Percentiles rank a stretch among this genome's conserved stretches.
These are phyloP conservation scores for Cynanchum wilfordii DNA, from an alignment of 257 asterid genomes.

Conservation along the genomic window DNA sequence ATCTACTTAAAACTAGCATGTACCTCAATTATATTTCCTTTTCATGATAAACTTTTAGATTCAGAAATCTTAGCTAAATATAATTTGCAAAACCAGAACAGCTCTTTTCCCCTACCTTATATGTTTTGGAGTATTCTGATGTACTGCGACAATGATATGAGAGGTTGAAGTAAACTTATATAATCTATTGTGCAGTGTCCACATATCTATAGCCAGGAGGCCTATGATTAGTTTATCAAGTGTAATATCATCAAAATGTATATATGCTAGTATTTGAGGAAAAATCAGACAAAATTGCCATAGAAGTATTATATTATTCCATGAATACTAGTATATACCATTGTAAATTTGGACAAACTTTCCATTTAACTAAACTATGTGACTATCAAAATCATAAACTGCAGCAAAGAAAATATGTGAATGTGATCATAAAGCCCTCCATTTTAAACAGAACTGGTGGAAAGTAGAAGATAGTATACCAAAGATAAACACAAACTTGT, in stretches of 20 bases:
- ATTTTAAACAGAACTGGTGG: not conserved
- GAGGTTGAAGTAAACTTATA: not conserved
- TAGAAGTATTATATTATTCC: slow-evolving; percentile 1
- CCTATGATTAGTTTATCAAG: not conserved
- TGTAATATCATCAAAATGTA: not conserved
- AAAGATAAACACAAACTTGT: not conserved
- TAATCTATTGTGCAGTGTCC: not conserved
- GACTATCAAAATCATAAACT: not conserved
- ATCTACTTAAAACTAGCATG: no score
- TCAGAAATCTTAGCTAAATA: not conserved
- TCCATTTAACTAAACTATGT: not conserved
- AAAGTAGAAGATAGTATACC: not conserved
- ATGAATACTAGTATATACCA: not conserved
- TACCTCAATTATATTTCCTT: not conserved
- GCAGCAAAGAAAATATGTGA: not conserved
- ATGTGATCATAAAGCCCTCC: not conserved
- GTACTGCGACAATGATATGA: not conserved
- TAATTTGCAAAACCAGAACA: not conserved
- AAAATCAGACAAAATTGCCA: not conserved
- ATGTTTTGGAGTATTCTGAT: not conserved
- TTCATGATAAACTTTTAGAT: not conserved
- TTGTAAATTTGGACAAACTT: slow-evolving; percentile 3
- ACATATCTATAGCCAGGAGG: not conserved
- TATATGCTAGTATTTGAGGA: not conserved
- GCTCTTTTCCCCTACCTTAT: no score